Base-by-base conservation (phyloP, 1,139 yeast species). In the Blastobotrys arbuscula region DNA sequence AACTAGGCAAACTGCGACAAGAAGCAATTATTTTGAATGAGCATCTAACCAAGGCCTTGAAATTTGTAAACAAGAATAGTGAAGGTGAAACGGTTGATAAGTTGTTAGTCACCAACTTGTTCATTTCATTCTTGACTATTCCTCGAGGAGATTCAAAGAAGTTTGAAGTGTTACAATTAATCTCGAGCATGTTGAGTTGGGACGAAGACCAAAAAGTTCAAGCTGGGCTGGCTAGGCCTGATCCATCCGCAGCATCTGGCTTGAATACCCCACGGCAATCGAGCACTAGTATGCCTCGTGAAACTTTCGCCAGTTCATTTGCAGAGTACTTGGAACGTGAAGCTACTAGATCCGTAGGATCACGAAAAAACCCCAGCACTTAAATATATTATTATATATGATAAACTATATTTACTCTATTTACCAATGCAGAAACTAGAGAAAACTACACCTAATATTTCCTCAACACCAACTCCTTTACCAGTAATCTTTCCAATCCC, bases 401-500 rank as follows among this genome's bases (percentile, higher is more conserved):
- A 24, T 16, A 8, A 37, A 10, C 12, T 13, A 34, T 9, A 5
- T 15, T 20, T 6, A 19, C 8, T 20, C 41, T 71, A 92, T 66
- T 92, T 92, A 5, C 98, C 98, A 39, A 92, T 88, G 65, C 98
- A 92, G 63, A 92, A 94, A 55, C 81, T 85, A 5, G 95, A 82
- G 63, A 92, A 92, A 0, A 92, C 95, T 2, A 86, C 92, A 0
- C 94, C 97, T 10, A 94, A 70, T 1, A 94, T 81, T 61, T 92
- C 98, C 60, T 92, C 97, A 0, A 90, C 76, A 0, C 95, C 96
- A 13, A 92, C 81, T 0, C 89, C 78, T 42, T 85, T 84, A 0
- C 98, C 98, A 0, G 97, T 89, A 34, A 92, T 84, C 60, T 82
- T 85, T 0, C 97, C 97, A 36, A 92, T 84, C 0, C 97, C 97